These are phyloP conservation scores for Colletotrichum sp. DNA, from an alignment of 2,329 filamentous ascomycete genomes.

Conservation along the genomic window DNA sequence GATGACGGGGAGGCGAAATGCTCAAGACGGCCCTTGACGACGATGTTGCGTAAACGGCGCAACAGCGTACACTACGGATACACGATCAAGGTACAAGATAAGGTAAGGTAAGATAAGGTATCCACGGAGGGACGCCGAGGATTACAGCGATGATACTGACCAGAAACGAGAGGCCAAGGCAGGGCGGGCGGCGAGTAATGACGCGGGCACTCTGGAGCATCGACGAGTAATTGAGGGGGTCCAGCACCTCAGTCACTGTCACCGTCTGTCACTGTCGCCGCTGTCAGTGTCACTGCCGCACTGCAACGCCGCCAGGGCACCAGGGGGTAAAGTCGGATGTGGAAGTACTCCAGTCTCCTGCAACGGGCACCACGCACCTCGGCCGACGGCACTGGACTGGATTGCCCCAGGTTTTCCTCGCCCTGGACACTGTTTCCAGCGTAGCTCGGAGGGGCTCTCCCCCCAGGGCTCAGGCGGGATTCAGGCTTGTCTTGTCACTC, in stretches of 20 bases:
- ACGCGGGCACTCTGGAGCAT: not conserved
- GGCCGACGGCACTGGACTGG: not conserved
- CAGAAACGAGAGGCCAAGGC: not conserved
- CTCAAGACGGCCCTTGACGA: not conserved
- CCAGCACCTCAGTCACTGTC: not conserved
- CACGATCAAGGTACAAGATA: not conserved
- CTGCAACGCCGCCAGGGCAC: not conserved
- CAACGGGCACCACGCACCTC: not conserved
- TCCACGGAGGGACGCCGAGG: not conserved
- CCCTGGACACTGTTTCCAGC: not conserved
- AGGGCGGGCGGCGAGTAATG: slow-evolving; percentile 12
- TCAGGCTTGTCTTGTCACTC: not conserved
- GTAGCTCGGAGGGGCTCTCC: not conserved
- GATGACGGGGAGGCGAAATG: not conserved
- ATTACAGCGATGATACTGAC: slow-evolving; percentile 8
- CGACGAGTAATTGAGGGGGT: not conserved
- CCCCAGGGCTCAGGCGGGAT: not conserved
- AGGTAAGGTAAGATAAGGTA: not conserved
- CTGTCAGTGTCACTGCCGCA: not conserved
- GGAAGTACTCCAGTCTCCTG: not conserved
- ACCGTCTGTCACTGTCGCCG: not conserved
- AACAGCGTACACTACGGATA: not conserved
- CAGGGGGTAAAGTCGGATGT: not conserved
- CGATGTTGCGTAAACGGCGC: not conserved
- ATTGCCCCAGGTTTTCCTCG: not conserved